Percentiles rank a stretch among this genome's conserved stretches.
phyloP scores from a whole-genome alignment of 768 basidiomycete genomes.

The Stropharia rugosoannulata region DNA sequence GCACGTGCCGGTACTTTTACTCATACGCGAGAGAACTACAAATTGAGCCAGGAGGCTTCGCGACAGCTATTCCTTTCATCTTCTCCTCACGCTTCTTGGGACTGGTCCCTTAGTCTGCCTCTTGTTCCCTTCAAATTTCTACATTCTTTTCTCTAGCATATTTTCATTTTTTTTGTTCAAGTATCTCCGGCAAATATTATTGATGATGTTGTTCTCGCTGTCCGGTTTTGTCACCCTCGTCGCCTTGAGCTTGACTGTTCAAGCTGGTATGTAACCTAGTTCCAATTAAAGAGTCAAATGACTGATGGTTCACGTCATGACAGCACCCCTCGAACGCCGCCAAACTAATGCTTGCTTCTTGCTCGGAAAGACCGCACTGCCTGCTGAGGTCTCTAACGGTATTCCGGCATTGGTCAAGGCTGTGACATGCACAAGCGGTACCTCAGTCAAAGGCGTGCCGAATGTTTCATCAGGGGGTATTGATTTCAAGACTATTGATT shows the following conservation, averaged over 20 bases:
- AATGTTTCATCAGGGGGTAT: conserved; percentile 13
- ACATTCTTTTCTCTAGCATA: background rate
- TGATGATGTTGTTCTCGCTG: conserved; percentile 8
- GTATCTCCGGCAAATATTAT: background rate
- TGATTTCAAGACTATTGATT: conserved; percentile 13
- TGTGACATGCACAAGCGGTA: conserved; percentile 9
- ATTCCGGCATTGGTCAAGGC: conserved; percentile 9
- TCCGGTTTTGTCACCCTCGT: background rate
- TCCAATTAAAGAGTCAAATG: no score
- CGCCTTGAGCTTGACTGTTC: conserved; percentile 1
- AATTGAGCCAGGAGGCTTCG: background rate
- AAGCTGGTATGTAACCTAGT: conserved; percentile 5
- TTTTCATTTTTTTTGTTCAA: background rate
- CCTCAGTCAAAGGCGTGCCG: conserved; percentile 11
- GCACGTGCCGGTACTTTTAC: no score
- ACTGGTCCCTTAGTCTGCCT: no score
- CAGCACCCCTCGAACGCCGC: conserved; percentile 11
- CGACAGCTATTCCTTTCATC: background rate
- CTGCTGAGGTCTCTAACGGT: conserved; percentile 11
- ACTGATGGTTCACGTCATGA: background rate
- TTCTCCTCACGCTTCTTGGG: background rate
- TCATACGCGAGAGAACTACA: no score
- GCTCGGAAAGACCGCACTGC: conserved; percentile 10
- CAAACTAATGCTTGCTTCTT: conserved; percentile 13
- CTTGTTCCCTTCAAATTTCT: background rate